Conservation (phyloP, 495 filamentous ascomycete species). For the Neurospora sp. region DNA sequence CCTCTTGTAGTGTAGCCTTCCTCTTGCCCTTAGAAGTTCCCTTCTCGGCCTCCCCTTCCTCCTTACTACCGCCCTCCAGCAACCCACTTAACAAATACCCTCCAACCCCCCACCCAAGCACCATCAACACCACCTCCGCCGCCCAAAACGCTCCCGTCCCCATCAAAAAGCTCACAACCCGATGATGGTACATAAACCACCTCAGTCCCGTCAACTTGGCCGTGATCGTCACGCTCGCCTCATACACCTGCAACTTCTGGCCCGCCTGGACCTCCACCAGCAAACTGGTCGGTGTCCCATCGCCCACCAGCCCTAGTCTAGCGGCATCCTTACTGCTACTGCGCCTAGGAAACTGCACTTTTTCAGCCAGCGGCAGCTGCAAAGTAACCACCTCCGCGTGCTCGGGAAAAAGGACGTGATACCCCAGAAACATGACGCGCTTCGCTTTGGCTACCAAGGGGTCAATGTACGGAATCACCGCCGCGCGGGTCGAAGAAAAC, state of each 20-base stretch:
- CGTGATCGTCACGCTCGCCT: constrained; percentile 51
- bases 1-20: neutral
- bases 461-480: constrained; percentile 31
- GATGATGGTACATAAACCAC: constrained; percentile 79
- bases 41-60: neutral
- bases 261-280: constrained; percentile 59
- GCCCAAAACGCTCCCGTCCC: constrained; percentile 66
- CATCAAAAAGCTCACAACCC: constrained; percentile 53
- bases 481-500: constrained; percentile 26
- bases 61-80: neutral
- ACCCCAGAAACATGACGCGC: constrained; percentile 33
- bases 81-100: neutral
- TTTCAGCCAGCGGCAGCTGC: constrained; percentile 45
- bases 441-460: constrained; percentile 25
- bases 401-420: constrained; percentile 29
- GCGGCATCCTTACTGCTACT: constrained; percentile 37
- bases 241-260: constrained; percentile 64
- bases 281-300: constrained; percentile 44
- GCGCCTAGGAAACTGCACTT: neutral
- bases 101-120: constrained; percentile 20
- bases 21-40: neutral
- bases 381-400: constrained; percentile 41
- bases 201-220: constrained; percentile 67
- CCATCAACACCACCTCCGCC: constrained; percentile 52
- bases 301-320: constrained; percentile 50